Evolutionary conservation across 2,329 filamentous ascomycete species (phyloP).

Genomic region (Talaromyces sp.): DNA sequence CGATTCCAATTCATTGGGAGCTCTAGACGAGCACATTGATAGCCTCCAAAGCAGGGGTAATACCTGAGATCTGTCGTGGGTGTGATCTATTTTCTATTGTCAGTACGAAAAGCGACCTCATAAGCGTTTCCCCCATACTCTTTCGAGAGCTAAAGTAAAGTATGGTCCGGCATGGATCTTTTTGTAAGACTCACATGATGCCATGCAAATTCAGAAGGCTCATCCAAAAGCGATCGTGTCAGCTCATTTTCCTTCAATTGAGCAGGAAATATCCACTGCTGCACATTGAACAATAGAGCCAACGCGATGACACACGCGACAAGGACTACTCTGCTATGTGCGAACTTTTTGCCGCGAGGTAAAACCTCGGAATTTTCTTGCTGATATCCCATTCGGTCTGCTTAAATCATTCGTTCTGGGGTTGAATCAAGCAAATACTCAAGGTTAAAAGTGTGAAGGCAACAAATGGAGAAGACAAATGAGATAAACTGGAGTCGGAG

Average conservation of each 20-base stretch:
- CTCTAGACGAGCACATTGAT: slow-evolving; percentile 17
- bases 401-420: background rate
- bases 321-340: background rate
- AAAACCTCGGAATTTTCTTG: background rate
- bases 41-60: slow-evolving; percentile 3
- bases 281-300: background rate
- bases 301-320: background rate
- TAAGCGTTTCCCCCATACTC: background rate
- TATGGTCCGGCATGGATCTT: background rate
- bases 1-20: slow-evolving; percentile 19
- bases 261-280: background rate
- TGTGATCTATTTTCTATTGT: slow-evolving; percentile 1
- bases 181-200: slow-evolving; percentile 7
- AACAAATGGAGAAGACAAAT: background rate
- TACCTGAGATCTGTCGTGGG: background rate
- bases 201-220: slow-evolving; percentile 7
- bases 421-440: background rate
- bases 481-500: background rate
- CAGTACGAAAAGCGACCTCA: background rate
- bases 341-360: background rate
- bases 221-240: background rate
- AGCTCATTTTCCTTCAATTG: background rate
- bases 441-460: background rate
- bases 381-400: background rate
- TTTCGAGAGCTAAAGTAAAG: background rate